These are phyloP conservation scores for Limnanthes douglasii DNA, from an alignment of 345 rosid genomes.

Conservation along the genomic window DNA sequence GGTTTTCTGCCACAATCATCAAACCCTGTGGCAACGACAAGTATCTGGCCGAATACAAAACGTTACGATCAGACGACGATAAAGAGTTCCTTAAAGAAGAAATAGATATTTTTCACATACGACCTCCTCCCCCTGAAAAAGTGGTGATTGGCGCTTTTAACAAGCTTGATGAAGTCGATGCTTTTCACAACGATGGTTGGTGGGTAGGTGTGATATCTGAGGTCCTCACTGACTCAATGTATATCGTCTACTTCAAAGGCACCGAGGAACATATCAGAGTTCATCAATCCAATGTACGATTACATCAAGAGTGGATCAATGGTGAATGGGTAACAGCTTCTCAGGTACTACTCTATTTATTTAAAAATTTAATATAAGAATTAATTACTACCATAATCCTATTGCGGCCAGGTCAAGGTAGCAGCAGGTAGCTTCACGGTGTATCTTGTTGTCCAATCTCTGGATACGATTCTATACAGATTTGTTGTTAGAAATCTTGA, in stretches of 20 bases:
- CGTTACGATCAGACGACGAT: constrained; percentile 32
- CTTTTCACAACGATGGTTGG: constrained; percentile 55
- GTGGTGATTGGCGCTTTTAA: constrained; percentile 14
- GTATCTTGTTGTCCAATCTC: too few species aligned
- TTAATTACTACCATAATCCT: too few species aligned
- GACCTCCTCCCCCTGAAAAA: constrained; percentile 37
- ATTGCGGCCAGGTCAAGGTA: too few species aligned
- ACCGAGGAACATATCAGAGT: constrained; percentile 26
- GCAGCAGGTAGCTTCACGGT: too few species aligned
- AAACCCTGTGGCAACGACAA: constrained; percentile 14
- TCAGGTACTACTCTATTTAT: constrained; percentile 16
- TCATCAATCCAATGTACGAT: constrained; percentile 33
- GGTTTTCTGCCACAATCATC: constrained; percentile 41
- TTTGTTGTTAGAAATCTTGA: too few species aligned
- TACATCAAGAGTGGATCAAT: constrained; percentile 44
- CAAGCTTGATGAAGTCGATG: constrained; percentile 38
- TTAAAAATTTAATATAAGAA: too few species aligned
- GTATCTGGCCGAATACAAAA: constrained; percentile 31
- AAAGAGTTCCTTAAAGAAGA: constrained; percentile 35
- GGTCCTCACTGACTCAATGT: constrained; percentile 13
- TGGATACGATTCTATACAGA: too few species aligned
- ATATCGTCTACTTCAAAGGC: constrained; percentile 24
- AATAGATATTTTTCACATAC: constrained; percentile 13
- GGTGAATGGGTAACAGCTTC: constrained; percentile 44
- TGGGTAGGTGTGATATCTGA: constrained; percentile 40